Percentiles rank a stretch among this genome's conserved stretches.
Evolutionary conservation across 2,329 filamentous ascomycete genomes (phyloP).

Genomic region (Cyphellophora attinorum): DNA sequence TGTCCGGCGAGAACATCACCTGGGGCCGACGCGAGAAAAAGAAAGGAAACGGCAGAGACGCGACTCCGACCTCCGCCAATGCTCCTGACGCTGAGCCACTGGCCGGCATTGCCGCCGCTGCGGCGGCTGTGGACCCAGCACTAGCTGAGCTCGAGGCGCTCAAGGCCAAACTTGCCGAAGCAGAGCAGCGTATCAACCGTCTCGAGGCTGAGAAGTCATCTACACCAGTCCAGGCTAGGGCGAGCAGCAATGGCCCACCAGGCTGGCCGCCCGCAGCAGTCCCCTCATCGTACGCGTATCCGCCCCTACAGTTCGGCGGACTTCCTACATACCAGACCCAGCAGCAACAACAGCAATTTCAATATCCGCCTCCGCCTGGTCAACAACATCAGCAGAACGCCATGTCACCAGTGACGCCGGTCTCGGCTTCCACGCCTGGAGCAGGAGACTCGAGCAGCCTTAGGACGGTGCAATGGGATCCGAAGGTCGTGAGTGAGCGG

Average conservation of each 20-base stretch:
- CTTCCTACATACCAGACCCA: background rate
- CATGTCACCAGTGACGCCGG: too few species aligned
- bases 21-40: slow-evolving; percentile 3
- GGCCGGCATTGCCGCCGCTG: slow-evolving; percentile 1
- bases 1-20: slow-evolving; percentile 5
- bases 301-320: background rate
- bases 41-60: background rate
- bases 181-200: slow-evolving; percentile 11
- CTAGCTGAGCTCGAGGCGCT: slow-evolving; percentile 10
- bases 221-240: too few species aligned
- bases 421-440: too few species aligned
- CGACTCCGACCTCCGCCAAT: background rate
- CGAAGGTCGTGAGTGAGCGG: background rate
- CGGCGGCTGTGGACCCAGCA: background rate
- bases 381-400: slow-evolving; percentile 1
- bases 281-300: slow-evolving; percentile 2
- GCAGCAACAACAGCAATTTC: slow-evolving; percentile 1
- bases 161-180: slow-evolving; percentile 9
- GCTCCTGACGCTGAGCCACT: background rate
- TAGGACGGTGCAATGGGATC: slow-evolving; percentile 1
- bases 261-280: slow-evolving; percentile 2
- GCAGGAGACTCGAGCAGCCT: too few species aligned
- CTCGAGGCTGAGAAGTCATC: slow-evolving; percentile 12
- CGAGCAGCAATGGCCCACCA: slow-evolving; percentile 2
- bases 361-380: slow-evolving; percentile 2